A percentile compares a stretch with the other conserved stretches of the same genome.
Conservation (phyloP, 2,329 filamentous ascomycete species). For the Paraphaeosphaeria minitans region DNA sequence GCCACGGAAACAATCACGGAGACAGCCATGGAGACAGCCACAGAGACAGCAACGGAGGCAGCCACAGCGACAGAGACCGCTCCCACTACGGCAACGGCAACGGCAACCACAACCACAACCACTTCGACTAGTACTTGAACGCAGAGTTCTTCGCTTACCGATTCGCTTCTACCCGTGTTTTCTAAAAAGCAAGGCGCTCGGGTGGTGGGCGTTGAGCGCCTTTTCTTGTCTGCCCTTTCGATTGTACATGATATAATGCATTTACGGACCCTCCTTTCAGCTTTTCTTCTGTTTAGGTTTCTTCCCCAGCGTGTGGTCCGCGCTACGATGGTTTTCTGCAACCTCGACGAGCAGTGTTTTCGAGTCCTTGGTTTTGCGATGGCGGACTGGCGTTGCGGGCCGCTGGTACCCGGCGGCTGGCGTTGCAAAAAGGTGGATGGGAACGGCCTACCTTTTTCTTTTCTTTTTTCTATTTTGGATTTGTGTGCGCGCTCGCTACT, state of each 20-base stretch:
- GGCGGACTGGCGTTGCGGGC: slow-evolving; percentile 4
- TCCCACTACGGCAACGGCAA: slow-evolving; percentile 18
- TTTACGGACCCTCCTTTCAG: slow-evolving; percentile 20
- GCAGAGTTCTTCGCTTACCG: slow-evolving; percentile 22
- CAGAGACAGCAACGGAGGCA: slow-evolving; percentile 16
- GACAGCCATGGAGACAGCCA: slow-evolving; percentile 14
- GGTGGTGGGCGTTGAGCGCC: slow-evolving; percentile 25
- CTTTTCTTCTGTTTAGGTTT: slow-evolving; percentile 14
- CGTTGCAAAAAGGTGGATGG: background rate
- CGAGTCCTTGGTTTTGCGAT: background rate
- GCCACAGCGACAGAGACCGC: slow-evolving; percentile 17
- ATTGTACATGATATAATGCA: slow-evolving; percentile 44
- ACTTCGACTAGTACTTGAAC: slow-evolving; percentile 28
- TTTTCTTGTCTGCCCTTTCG: slow-evolving; percentile 19
- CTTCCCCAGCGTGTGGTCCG: slow-evolving; percentile 14
- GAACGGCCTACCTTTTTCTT: background rate
- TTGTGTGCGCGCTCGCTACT: slow-evolving; percentile 10
- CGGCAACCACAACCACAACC: slow-evolving; percentile 11
- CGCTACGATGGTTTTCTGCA: slow-evolving; percentile 12
- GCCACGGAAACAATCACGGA: no score
- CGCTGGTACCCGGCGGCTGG: background rate
- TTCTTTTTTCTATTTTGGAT: no score
- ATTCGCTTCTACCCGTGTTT: slow-evolving; percentile 13
- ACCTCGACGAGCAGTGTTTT: slow-evolving; percentile 1
- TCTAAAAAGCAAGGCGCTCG: slow-evolving; percentile 16